Base-by-base conservation (phyloP, 768 basidiomycete genomes). In the Naganishia antarctica region DNA sequence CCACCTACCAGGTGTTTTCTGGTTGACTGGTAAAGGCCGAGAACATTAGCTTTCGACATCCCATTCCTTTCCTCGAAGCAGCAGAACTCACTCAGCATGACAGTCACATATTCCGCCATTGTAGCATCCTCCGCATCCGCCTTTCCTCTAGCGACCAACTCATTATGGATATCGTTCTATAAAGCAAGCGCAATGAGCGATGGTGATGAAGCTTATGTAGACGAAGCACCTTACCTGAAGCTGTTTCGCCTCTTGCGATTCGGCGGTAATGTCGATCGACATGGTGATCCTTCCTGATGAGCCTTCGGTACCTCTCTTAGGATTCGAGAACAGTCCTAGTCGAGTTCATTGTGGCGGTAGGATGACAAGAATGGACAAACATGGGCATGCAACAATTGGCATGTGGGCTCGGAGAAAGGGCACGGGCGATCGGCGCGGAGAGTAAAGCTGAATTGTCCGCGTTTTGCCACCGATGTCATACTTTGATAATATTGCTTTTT, bases 71-170 rank as follows among this genome's bases (percentile, higher is more conserved):
- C 28, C n/a, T n/a, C 4, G 16, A 48, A 6, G 46, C 37, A 25
- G 28, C 21, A 44, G 31, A 45, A 69, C 74, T 71, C 31, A 75
- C 74, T 71, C 13, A 75, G 65, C 45, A 77, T 66, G 16, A 77
- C 76, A 0, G 73, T 75, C 41, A 77, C 70, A 65, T 77, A 77
- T 51, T 77, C 76, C 23, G 76, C 76, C 76, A 77, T 74, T 43
- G 75, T 74, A 59, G 70, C 71, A 63, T 77, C 76, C 37, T 37
- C 53, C 15, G 23, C 34, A 26, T 57, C 53, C 37, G 53, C 37
- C n/a, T n/a, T 57, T 40, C 53, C 53, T 57, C 53, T 57, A 23
- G 21, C 21, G n/a, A 57, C 53, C 4, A 57, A 25, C 23, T 57
- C 53, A 40, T 57, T 23, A 11, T 57, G 53, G 31, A 57, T 57